These are phyloP conservation scores for Pichia sp. DNA, from an alignment of 1,139 yeast species.

Conservation along the genomic window DNA sequence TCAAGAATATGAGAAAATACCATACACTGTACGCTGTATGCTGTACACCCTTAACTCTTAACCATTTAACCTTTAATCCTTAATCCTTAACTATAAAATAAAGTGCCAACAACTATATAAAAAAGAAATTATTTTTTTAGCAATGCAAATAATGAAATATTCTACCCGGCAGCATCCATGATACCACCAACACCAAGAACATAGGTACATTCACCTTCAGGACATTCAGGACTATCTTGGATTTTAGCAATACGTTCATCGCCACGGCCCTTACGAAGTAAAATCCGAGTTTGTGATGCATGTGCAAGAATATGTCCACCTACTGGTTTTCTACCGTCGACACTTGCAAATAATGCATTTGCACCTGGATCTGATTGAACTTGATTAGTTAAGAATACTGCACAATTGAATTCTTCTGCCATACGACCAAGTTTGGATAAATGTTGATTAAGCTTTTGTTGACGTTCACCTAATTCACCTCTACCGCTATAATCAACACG, in stretches of 20 bases:
- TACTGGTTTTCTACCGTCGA: slow-evolving; percentile 61
- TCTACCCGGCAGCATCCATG: slow-evolving; percentile 11
- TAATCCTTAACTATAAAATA: too few relatives aligned
- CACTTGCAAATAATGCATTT: slow-evolving; percentile 55
- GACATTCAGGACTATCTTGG: slow-evolving; percentile 61
- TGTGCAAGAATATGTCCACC: slow-evolving; percentile 63
- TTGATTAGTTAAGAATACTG: slow-evolving; percentile 56
- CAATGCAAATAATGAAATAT: too few relatives aligned
- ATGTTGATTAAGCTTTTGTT: slow-evolving; percentile 56
- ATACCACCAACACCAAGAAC: slow-evolving; percentile 46
- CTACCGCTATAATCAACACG: slow-evolving; percentile 56
- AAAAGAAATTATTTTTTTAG: neutral
- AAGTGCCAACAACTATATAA: too few relatives aligned
- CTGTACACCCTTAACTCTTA: too few relatives aligned
- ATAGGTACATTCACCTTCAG: slow-evolving; percentile 51
- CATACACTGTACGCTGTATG: too few relatives aligned
- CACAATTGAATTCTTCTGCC: slow-evolving; percentile 55
- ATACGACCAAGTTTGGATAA: slow-evolving; percentile 43
- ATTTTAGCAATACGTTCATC: slow-evolving; percentile 60
- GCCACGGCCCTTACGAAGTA: slow-evolving; percentile 55
- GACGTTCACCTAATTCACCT: slow-evolving; percentile 56
- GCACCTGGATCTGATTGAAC: slow-evolving; percentile 70
- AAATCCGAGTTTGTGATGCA: slow-evolving; percentile 56
- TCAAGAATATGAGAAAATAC: too few relatives aligned
- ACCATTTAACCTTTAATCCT: too few relatives aligned